Evolutionary conservation across 768 basidiomycete species (phyloP).

Genomic region (Leccinum uliginosum): DNA sequence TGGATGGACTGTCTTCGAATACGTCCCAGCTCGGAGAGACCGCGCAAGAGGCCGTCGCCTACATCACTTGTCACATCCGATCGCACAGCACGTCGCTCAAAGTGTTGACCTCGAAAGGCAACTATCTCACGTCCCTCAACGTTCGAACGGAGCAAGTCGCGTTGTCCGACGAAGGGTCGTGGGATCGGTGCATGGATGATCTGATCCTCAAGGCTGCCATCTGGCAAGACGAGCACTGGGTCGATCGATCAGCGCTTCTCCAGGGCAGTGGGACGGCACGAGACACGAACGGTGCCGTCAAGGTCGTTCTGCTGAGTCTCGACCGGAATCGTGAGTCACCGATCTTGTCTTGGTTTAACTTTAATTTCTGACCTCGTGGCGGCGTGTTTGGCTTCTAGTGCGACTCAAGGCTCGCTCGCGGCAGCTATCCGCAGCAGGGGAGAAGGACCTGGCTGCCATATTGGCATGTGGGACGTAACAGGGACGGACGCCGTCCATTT

Average conservation of each 20-base stretch:
- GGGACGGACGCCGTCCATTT: neutral
- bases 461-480: conserved; percentile 38
- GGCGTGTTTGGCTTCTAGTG: conserved; percentile 43
- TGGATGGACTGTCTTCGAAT: conserved; percentile 82
- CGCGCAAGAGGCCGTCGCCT: conserved; percentile 67
- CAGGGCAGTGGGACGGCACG: conserved; percentile 32
- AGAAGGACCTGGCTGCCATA: conserved; percentile 77
- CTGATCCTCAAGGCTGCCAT: conserved; percentile 87
- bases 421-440: conserved; percentile 79
- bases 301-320: conserved; percentile 85
- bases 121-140: conserved; percentile 79
- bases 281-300: conserved; percentile 50
- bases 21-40: conserved; percentile 65
- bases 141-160: conserved; percentile 84
- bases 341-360: conserved; percentile 11
- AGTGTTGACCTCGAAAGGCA: conserved; percentile 92
- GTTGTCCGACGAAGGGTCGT: conserved; percentile 45
- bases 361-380: conserved; percentile 8
- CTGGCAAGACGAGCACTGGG: conserved; percentile 93
- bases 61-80: conserved; percentile 72
- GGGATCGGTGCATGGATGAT: conserved; percentile 89
- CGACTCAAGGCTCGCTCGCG: conserved; percentile 87
- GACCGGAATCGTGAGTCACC: conserved; percentile 81
- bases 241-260: conserved; percentile 76
- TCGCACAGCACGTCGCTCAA: conserved; percentile 77